These are phyloP conservation scores for Ophiostoma pallidulum DNA, from an alignment of 2,329 filamentous ascomycete genomes.

Conservation along the genomic window DNA sequence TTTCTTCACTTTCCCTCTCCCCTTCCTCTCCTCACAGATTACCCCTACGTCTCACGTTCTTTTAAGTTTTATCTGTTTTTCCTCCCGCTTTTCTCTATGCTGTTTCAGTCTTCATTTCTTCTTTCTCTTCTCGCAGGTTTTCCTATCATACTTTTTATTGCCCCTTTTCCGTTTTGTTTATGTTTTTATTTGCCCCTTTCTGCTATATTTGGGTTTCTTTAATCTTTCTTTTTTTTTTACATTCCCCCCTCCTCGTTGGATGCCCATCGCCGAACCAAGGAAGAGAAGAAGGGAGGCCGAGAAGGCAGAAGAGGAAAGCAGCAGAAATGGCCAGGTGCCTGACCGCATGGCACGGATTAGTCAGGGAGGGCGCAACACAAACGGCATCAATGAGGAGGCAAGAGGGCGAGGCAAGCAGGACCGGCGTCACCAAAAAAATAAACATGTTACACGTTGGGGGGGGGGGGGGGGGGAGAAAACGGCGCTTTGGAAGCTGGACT, in stretches of 20 bases:
- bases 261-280: too few species aligned
- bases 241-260: too few species aligned
- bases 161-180: not conserved
- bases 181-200: not conserved
- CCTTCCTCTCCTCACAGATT: not conserved
- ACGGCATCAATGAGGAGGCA: too few species aligned
- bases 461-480: not conserved
- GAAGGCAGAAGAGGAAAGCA: too few species aligned
- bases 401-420: too few species aligned
- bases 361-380: too few species aligned
- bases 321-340: too few species aligned
- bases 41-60: too few species aligned
- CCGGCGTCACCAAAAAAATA: too few species aligned
- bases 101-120: not conserved
- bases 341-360: too few species aligned
- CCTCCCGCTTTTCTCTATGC: not conserved
- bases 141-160: not conserved
- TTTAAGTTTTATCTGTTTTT: not conserved
- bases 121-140: not conserved
- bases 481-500: slow-evolving; percentile 3
- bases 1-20: not conserved
- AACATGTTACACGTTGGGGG: not conserved
- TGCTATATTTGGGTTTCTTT: not conserved
- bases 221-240: too few species aligned
- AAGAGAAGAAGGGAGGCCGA: too few species aligned